Conservation (phyloP, 495 filamentous ascomycete species). For the Glutinoglossum americanum region DNA sequence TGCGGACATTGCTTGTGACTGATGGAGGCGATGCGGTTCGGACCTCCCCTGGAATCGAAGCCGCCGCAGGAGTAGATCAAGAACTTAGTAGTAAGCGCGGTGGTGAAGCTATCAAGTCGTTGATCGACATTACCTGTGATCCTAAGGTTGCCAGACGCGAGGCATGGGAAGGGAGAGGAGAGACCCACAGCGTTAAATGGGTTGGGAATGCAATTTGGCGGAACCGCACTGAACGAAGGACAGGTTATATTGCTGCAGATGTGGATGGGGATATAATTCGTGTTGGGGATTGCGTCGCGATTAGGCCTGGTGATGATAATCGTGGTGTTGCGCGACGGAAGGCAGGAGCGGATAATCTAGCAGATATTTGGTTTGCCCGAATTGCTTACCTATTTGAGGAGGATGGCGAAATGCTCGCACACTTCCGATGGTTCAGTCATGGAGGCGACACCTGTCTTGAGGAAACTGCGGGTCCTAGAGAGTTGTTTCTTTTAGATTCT, state of each 20-base stretch:
- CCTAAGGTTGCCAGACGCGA: not conserved
- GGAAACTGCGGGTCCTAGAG: not conserved
- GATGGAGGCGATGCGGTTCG: not conserved
- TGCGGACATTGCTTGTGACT: not conserved
- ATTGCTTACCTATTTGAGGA: not conserved
- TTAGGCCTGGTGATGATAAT: not conserved
- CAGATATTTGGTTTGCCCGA: not conserved
- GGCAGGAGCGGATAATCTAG: not conserved
- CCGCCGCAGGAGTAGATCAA: not conserved
- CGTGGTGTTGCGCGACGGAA: not conserved
- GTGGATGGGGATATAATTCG: not conserved
- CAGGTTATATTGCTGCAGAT: not conserved
- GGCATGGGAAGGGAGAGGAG: not conserved
- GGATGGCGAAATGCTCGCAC: not conserved
- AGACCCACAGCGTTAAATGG: not conserved
- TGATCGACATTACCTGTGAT: constrained; percentile 1
- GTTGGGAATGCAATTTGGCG: not conserved
- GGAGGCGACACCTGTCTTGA: not conserved
- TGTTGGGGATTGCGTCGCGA: not conserved
- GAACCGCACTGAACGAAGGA: not conserved
- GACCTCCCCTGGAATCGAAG: not conserved
- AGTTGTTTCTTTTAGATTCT: not conserved
- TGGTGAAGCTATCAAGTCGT: not conserved
- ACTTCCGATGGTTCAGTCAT: not conserved
- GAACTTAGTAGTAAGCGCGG: not conserved